These are phyloP conservation scores for Chaetoceros muelleri DNA, from an alignment of 108 stramenopile genomes.

Conservation along the genomic window DNA sequence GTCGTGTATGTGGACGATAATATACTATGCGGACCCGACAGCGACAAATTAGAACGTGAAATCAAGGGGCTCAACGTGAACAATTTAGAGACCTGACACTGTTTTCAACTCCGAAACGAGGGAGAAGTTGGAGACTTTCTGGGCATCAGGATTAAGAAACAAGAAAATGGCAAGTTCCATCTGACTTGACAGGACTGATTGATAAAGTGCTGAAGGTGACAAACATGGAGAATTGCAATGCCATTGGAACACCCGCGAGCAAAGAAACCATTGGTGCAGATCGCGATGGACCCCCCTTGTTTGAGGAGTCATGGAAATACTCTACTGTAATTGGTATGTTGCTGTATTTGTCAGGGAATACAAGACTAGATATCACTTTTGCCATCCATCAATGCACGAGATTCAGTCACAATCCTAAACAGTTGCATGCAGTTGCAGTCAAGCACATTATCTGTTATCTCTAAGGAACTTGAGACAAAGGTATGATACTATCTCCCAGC, in stretches of 20 bases:
- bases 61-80: not conserved
- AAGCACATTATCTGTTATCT: slow-evolving; percentile 26
- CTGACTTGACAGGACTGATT: slow-evolving; percentile 29
- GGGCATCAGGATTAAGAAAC: slow-evolving; percentile 3
- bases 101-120: slow-evolving; percentile 3
- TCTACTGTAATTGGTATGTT: slow-evolving; percentile 33
- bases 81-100: not conserved
- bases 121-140: slow-evolving; percentile 5
- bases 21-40: not conserved
- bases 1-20: slow-evolving; percentile 3
- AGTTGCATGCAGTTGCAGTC: slow-evolving; percentile 11
- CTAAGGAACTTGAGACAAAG: not conserved
- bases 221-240: slow-evolving; percentile 8
- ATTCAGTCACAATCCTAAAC: slow-evolving; percentile 13
- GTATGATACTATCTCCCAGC: not conserved
- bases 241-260: slow-evolving; percentile 8
- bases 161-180: not conserved
- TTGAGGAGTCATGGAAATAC: slow-evolving; percentile 19
- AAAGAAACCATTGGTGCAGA: slow-evolving; percentile 14
- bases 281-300: slow-evolving; percentile 20
- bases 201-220: slow-evolving; percentile 29
- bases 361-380: slow-evolving; percentile 28
- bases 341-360: slow-evolving; percentile 27
- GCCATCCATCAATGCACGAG: slow-evolving; percentile 22
- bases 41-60: not conserved